Evolutionary conservation across 2,329 filamentous ascomycete species (phyloP).

Genomic region (Ophiostoma montium): DNA sequence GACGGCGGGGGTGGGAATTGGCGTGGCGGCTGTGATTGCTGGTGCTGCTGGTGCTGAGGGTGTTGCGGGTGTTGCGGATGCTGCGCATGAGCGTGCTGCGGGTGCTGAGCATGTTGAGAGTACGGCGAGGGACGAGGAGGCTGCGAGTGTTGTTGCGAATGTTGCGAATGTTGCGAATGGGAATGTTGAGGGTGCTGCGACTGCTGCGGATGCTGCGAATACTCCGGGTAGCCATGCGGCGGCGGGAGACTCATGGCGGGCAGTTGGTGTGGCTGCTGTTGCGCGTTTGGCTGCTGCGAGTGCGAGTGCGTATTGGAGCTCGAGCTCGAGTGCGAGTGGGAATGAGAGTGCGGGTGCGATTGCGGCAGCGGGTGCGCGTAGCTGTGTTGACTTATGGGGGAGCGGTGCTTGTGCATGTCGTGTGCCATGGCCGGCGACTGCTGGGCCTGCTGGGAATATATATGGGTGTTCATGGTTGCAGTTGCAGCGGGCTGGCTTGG

Average conservation of each 20-base stretch:
- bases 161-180: too few species aligned
- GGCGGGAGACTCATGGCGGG: slow-evolving; percentile 10
- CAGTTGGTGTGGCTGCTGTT: neutral
- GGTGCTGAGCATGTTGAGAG: neutral
- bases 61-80: neutral
- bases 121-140: neutral
- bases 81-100: neutral
- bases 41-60: neutral
- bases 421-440: slow-evolving; percentile 9
- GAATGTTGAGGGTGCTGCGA: neutral
- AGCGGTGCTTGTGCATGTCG: slow-evolving; percentile 1
- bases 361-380: neutral
- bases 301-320: neutral
- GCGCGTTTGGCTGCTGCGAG: neutral
- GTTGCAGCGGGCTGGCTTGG: neutral
- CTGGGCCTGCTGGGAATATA: slow-evolving; percentile 9
- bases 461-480: slow-evolving; percentile 10
- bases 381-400: slow-evolving; percentile 5
- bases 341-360: neutral
- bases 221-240: slow-evolving; percentile 9
- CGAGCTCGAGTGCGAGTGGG: neutral
- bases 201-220: slow-evolving; percentile 1
- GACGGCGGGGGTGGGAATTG: neutral
- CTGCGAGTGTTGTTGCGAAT: neutral
- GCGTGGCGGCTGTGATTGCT: neutral